Evolutionary conservation across 2,329 filamentous ascomycete genomes (phyloP).

Genomic region (Fusarium citri): DNA sequence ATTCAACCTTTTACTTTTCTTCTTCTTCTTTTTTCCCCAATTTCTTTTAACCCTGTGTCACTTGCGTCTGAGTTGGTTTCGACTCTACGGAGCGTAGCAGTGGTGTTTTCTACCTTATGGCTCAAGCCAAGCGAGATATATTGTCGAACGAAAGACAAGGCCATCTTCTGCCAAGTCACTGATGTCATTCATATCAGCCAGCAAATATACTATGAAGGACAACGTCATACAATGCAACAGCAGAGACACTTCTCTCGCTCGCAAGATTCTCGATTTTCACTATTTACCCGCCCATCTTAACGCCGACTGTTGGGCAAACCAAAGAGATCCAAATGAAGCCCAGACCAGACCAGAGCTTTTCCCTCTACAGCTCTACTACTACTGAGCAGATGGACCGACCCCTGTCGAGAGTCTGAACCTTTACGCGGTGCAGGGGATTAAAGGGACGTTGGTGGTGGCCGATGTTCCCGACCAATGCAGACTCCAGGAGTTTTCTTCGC

Average conservation of each 20-base stretch:
- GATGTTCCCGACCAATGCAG: conserved; percentile 39
- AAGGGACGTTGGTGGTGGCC: conserved; percentile 24
- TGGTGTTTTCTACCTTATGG: conserved; percentile 18
- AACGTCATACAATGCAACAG: not conserved
- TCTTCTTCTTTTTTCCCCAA: conserved; percentile 11
- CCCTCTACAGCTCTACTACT: not conserved
- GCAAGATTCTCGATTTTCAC: conserved; percentile 19
- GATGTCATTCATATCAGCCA: too few relatives aligned
- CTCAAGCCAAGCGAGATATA: conserved; percentile 27
- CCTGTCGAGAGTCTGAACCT: conserved; percentile 46
- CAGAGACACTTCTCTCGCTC: conserved; percentile 11
- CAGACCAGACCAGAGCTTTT: not conserved
- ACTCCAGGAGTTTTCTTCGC: conserved; percentile 20
- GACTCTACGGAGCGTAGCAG: conserved; percentile 9
- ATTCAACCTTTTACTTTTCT: conserved; percentile 16
- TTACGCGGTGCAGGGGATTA: conserved; percentile 47
- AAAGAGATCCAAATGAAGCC: conserved; percentile 32
- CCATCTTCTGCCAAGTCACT: not conserved
- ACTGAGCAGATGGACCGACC: conserved; percentile 34
- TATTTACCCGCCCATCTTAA: conserved; percentile 43
- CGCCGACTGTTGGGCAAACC: conserved; percentile 45
- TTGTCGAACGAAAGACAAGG: not conserved
- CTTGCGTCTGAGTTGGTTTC: not conserved
- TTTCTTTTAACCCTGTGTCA: conserved; percentile 2
- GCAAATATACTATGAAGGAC: too few relatives aligned